Conservation (phyloP, 176 grass and related monocot genomes). For the Carex cristatella region DNA sequence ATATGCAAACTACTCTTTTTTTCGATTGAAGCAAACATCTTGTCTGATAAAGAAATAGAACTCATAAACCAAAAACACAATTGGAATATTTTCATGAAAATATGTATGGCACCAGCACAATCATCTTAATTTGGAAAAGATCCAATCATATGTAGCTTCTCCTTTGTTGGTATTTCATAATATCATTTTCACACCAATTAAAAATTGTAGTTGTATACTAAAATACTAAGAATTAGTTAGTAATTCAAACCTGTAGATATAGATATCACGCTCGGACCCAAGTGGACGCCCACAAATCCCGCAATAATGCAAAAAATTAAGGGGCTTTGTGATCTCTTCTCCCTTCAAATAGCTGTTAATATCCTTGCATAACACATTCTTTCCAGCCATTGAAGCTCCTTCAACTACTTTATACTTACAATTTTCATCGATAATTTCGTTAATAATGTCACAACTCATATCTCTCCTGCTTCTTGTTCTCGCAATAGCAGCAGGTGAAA, state of each 20-base stretch:
- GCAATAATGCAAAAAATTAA: constrained; percentile 27
- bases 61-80: not conserved
- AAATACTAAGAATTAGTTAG: not conserved
- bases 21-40: not conserved
- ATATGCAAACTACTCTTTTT: not conserved
- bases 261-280: constrained; percentile 30
- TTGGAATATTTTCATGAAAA: not conserved
- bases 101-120: not conserved
- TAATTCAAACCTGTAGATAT: constrained; percentile 27
- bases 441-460: not conserved
- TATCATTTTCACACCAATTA: not conserved
- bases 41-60: not conserved
- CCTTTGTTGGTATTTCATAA: not conserved
- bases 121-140: not conserved
- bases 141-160: not conserved
- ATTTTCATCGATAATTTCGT: not conserved
- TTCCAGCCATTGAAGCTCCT: not conserved
- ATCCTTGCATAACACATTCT: not conserved
- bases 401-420: not conserved
- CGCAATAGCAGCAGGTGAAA: not conserved
- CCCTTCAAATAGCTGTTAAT: not conserved
- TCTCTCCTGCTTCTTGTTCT: constrained; percentile 28
- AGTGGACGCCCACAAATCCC: constrained; percentile 22
- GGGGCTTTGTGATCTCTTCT: constrained; percentile 13
- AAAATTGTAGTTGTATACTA: not conserved